Conservation (phyloP, 192 early-diverging fungal species). For the Spizellomyces sp. region DNA sequence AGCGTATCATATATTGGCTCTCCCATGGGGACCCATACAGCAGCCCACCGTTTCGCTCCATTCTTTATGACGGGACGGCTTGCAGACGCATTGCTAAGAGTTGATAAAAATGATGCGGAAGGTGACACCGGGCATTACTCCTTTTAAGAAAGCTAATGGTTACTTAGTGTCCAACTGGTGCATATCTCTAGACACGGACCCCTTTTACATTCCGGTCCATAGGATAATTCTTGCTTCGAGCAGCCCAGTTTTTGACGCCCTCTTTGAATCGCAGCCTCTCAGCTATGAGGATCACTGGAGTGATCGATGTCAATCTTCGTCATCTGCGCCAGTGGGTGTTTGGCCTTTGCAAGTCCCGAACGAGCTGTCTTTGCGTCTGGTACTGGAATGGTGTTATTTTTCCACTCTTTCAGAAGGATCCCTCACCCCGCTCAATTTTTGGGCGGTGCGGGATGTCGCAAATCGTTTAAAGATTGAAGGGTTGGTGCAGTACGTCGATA, state of each 20-base stretch:
- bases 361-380: constrained; percentile 4
- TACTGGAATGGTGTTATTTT: constrained; percentile 35
- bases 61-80: constrained; percentile 29
- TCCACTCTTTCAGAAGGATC: background rate
- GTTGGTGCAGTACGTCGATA: constrained; percentile 13
- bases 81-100: constrained; percentile 27
- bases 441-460: constrained; percentile 8
- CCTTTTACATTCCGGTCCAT: constrained; percentile 3
- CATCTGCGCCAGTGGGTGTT: background rate
- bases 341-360: constrained; percentile 6
- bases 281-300: background rate
- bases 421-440: constrained; percentile 16
- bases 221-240: constrained; percentile 19
- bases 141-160: too few relatives aligned
- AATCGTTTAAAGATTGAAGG: constrained; percentile 3
- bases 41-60: constrained; percentile 8
- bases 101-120: background rate
- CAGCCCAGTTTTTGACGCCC: constrained; percentile 11
- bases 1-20: too few relatives aligned
- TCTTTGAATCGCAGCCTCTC: constrained; percentile 2
- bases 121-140: too few relatives aligned
- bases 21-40: too few relatives aligned
- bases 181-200: too few relatives aligned
- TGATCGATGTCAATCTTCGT: background rate
- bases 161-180: too few relatives aligned